Evolutionary conservation across 345 rosid species (phyloP), one percentile per base, ranked within the genome.

Genomic region (Linum tenue): DNA sequence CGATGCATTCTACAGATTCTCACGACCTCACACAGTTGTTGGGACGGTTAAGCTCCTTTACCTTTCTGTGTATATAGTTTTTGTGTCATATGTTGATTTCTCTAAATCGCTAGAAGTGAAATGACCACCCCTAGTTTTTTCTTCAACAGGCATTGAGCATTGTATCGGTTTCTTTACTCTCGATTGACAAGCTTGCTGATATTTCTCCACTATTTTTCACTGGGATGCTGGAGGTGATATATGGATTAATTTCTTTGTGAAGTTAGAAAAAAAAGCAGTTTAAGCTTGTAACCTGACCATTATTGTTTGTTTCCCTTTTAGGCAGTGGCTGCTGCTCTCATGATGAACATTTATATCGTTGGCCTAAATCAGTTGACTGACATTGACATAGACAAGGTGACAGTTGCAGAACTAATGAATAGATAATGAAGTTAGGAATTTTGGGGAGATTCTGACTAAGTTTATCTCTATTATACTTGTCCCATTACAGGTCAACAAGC

Each of bases 311-410:
- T 59, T 37, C 41, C 77, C 17, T 79, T 55, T 73, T 83, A 90
- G 98, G 98, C 97, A 53, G 82, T 90, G 75, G 84, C 76, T 70
- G 96, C 96, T 74, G 91, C 98, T 40, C 89, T 92, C 65, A 72
- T 90, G 85, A 92, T 92, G 98, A 92, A 92, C 75, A 84, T 92
- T 37, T 90, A 92, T 70, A 86, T 90, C 31, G 98, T 92, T 56
- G 98, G 98, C 38, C 67, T 92, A 55, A 92, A 92, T 82, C 97
- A 90, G 78, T 64, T 92, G 76, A 78, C 85, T 43, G 97, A 92
- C 80, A 83, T 92, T 40, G 94, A 92, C 65, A 92, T 90, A 69
- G 98, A 92, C 81, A 88, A 92, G 94, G 98, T 87, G 82, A 55
- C 62, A 22, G 31, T 22, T 22, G 31, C 31, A 22, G 31, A 22